These are phyloP conservation scores for Epichloe festucae DNA, from an alignment of 2,329 filamentous ascomycete genomes.

Conservation along the genomic window DNA sequence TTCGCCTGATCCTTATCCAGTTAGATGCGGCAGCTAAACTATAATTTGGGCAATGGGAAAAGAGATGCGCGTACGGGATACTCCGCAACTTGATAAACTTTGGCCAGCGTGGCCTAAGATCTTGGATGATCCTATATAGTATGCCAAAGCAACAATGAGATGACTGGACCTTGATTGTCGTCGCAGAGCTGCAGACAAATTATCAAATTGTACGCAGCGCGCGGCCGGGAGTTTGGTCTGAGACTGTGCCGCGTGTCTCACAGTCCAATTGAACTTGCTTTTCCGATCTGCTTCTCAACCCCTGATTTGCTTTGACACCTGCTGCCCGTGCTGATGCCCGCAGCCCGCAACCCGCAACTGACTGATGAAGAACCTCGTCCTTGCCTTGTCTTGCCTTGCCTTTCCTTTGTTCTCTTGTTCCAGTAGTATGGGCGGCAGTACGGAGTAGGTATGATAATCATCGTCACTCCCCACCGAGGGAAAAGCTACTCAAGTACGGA, in stretches of 20 bases:
- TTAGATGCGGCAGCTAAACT: not conserved
- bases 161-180: no score
- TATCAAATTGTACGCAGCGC: no score
- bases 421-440: not conserved
- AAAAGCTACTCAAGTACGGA: no score
- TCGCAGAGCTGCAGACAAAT: no score
- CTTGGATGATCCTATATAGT: no score
- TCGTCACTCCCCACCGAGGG: not conserved
- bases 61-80: not conserved
- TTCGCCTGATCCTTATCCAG: not conserved
- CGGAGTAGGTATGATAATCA: not conserved
- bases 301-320: no score
- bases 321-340: no score
- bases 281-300: no score
- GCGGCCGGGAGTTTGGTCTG: not conserved
- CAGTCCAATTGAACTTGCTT: slow-evolving; percentile 1
- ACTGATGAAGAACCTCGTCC: no score
- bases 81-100: not conserved
- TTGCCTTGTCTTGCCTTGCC: not conserved
- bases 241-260: slow-evolving; percentile 1
- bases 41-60: not conserved
- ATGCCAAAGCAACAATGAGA: no score
- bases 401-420: not conserved
- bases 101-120: not conserved
- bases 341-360: no score